Conservation (phyloP, 176 grass and related monocot genomes). For the Elymus sibiricus region DNA sequence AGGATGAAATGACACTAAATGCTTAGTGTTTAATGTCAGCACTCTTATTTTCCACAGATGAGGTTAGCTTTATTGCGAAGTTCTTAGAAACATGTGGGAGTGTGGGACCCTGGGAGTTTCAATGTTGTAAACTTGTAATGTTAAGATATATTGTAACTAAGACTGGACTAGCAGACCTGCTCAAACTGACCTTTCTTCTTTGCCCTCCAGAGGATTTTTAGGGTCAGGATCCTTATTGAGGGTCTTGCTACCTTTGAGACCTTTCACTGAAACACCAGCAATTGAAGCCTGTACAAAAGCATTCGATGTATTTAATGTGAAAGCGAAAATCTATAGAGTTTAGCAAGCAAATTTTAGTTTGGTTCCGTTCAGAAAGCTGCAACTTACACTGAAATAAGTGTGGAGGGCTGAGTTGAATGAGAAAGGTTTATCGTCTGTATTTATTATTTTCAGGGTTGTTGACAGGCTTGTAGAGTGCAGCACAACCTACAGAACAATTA, state of each 20-base stretch:
- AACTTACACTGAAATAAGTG: conserved; percentile 89
- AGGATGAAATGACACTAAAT: not conserved
- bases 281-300: conserved; percentile 69
- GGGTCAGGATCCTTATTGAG: conserved; percentile 96
- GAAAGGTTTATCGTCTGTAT: conserved; percentile 75
- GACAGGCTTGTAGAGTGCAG: conserved; percentile 68
- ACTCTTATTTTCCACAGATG: not conserved
- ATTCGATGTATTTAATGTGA: not conserved
- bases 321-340: not conserved
- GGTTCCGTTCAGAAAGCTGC: conserved; percentile 5
- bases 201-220: conserved; percentile 73
- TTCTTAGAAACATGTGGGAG: not conserved
- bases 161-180: not conserved
- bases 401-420: conserved; percentile 87
- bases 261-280: conserved; percentile 75
- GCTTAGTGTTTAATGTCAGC: not conserved
- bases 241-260: conserved; percentile 80
- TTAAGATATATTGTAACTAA: conserved; percentile 1
- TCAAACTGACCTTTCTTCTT: conserved; percentile 72
- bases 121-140: conserved; percentile 15
- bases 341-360: not conserved
- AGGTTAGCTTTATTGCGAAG: not conserved
- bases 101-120: not conserved
- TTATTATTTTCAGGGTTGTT: conserved; percentile 71
- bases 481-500: conserved; percentile 50